phyloP scores from a whole-genome alignment of 768 basidiomycete species.

The Termitomyces heimii region DNA sequence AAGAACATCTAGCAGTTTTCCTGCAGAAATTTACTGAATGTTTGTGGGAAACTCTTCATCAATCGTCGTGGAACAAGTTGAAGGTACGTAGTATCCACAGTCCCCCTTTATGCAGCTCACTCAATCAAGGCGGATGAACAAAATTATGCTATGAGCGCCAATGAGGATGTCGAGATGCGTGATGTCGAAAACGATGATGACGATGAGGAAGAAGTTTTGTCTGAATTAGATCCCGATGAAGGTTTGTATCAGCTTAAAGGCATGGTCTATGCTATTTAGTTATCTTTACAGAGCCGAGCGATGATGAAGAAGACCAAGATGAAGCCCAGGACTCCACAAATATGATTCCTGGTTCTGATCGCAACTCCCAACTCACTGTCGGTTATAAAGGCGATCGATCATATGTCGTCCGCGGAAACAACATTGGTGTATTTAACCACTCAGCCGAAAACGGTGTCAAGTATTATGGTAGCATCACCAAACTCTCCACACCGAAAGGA shows the following conservation, averaged over 20 bases:
- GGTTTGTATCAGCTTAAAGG: slow-evolving; percentile 29
- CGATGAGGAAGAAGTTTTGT: slow-evolving; percentile 72
- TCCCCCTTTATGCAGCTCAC: not conserved
- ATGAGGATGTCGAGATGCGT: slow-evolving; percentile 86
- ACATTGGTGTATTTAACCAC: slow-evolving; percentile 87
- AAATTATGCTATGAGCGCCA: slow-evolving; percentile 71
- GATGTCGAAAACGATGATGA: slow-evolving; percentile 70
- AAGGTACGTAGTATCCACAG: slow-evolving; percentile 44
- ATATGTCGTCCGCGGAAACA: slow-evolving; percentile 88
- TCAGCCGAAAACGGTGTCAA: slow-evolving; percentile 65
- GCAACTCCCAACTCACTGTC: slow-evolving; percentile 86
- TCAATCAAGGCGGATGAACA: slow-evolving; percentile 69
- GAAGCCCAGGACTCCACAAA: slow-evolving; percentile 31
- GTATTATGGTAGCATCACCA: slow-evolving; percentile 83
- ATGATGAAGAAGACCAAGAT: slow-evolving; percentile 36
- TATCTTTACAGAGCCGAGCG: slow-evolving; percentile 31
- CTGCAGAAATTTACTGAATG: slow-evolving; percentile 59
- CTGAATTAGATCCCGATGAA: slow-evolving; percentile 59
- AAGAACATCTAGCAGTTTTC: slow-evolving; percentile 55
- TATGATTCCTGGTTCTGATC: slow-evolving; percentile 46
- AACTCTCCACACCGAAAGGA: slow-evolving; percentile 73
- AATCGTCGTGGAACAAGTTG: slow-evolving; percentile 68
- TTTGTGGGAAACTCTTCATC: slow-evolving; percentile 79
- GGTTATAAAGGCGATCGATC: slow-evolving; percentile 95
- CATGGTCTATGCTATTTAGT: not conserved